Base-by-base conservation (phyloP, 352 stramenopile genomes). In the Sclerospora graminicola region DNA sequence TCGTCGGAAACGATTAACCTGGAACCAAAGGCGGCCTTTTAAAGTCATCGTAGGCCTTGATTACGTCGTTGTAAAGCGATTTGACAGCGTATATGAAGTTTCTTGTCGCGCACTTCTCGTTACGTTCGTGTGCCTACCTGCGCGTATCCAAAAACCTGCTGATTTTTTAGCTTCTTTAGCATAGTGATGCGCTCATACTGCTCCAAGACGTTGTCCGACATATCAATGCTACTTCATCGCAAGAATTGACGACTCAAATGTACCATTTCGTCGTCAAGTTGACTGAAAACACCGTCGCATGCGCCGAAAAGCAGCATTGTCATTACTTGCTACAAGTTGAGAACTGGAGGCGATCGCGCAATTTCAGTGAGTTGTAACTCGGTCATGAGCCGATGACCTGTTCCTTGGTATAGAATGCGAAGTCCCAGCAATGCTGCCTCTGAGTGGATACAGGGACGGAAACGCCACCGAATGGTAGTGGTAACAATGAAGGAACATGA, bases 121-220 rank as follows among this genome's bases (percentile, higher is more conserved):
- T 84, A 61, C 16, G 49, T 30, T 30, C 29, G 4, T 33, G 18
- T 18, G 18, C 11, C 5, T 49, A 15, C 8, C 9, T 7, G n/a
- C n/a, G 8, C 44, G 35, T 18, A 30, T 8, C 18, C 5, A 32
- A 21, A 15, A 34, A 18, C n/a, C n/a, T n/a, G n/a, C n/a, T n/a
- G n/a, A n/a, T n/a, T n/a, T n/a, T n/a, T n/a, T n/a, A n/a, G n/a
- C n/a, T n/a, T n/a, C n/a, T 26, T 3, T 26, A 68, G 58, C 69
- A 84, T 28, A 67, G 73, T 11, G 82, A 95, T 40, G 76, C 84
- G 4, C 56, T 85, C 10, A 82, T 95, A 7, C 39, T 95, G n/a
- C 54, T 95, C 0, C 80, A 83, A 23, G 80, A 93, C 41, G 69
- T 93, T n/a, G 68, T 91, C n/a, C 66, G 68, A 1, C 81, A 93